These are phyloP conservation scores for Zygnema cylindricum DNA, from an alignment of 139 green algal genomes.

Conservation along the genomic window DNA sequence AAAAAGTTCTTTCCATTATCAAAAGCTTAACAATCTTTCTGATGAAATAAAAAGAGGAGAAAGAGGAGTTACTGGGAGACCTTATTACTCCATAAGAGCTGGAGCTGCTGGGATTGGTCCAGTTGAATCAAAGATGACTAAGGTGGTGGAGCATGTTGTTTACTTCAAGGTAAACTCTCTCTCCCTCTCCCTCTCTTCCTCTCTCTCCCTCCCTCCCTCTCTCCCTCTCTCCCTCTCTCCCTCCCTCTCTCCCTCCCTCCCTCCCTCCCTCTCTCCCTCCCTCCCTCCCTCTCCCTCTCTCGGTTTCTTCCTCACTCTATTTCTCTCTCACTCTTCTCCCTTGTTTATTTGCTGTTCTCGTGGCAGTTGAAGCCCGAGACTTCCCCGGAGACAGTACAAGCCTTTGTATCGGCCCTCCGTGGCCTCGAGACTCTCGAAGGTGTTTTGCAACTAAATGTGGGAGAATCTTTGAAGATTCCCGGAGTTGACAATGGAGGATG, in stretches of 20 bases:
- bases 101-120: too few relatives aligned
- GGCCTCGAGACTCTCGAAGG: neutral
- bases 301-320: too few relatives aligned
- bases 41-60: too few relatives aligned
- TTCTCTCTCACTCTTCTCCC: neutral
- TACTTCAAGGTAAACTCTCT: neutral
- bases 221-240: too few relatives aligned
- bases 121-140: too few relatives aligned
- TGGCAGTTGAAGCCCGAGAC: conserved; percentile 35
- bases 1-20: too few relatives aligned
- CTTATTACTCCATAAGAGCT: too few relatives aligned
- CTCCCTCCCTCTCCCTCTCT: conserved; percentile 18
- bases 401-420: conserved; percentile 4
- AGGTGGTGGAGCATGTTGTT: neutral
- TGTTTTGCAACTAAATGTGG: conserved; percentile 37
- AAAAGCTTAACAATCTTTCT: too few relatives aligned
- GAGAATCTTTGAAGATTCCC: neutral
- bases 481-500: neutral
- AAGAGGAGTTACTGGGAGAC: too few relatives aligned
- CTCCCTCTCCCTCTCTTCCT: neutral
- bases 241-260: too few relatives aligned
- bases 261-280: conserved; percentile 19
- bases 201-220: too few relatives aligned
- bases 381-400: neutral
- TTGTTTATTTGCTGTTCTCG: neutral